Percentiles rank a stretch among this genome's conserved stretches.
These are phyloP conservation scores for Neotropicomus parvogracilis DNA, from an alignment of 1,284 basidiomycete species.

Conservation along the genomic window DNA sequence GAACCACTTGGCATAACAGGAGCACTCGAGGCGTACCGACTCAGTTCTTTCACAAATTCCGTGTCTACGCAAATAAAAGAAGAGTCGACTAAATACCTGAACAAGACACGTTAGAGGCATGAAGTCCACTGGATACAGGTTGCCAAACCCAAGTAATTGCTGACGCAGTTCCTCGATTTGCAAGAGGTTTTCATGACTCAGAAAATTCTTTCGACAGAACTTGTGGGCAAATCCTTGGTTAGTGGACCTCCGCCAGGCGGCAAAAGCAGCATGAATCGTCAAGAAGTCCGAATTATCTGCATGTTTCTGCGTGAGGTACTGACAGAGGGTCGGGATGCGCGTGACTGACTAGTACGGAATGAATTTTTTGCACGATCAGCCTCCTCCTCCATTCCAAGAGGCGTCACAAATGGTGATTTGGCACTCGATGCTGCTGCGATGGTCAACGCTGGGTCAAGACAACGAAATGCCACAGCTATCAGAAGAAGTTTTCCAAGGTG, in stretches of 20 bases:
- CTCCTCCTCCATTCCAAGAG: constrained; percentile 85
- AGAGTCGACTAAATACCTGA: constrained; percentile 81
- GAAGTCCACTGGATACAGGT: background rate
- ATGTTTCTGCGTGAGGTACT: constrained; percentile 1
- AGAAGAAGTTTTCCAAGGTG: constrained; percentile 95
- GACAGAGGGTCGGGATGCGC: background rate
- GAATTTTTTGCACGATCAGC: constrained; percentile 81
- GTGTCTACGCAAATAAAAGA: constrained; percentile 76
- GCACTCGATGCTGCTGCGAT: constrained; percentile 92
- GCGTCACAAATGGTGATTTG: constrained; percentile 90
- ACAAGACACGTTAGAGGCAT: constrained; percentile 8
- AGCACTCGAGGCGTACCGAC: constrained; percentile 43
- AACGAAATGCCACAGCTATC: constrained; percentile 82
- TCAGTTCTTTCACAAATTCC: constrained; percentile 68
- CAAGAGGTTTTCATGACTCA: constrained; percentile 90
- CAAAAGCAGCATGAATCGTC: constrained; percentile 89
- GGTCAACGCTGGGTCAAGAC: constrained; percentile 92
- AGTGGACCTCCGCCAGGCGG: constrained; percentile 79
- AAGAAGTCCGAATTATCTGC: constrained; percentile 95
- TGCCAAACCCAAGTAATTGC: constrained; percentile 79
- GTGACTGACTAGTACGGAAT: constrained; percentile 69
- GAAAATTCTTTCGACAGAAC: constrained; percentile 81
- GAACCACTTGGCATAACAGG: background rate
- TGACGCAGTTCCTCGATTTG: constrained; percentile 97
- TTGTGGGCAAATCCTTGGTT: constrained; percentile 62